A percentile compares a stretch with the other conserved stretches of the same genome.
Conservation (phyloP, 441 rosid species). For the Croton laevigatus region DNA sequence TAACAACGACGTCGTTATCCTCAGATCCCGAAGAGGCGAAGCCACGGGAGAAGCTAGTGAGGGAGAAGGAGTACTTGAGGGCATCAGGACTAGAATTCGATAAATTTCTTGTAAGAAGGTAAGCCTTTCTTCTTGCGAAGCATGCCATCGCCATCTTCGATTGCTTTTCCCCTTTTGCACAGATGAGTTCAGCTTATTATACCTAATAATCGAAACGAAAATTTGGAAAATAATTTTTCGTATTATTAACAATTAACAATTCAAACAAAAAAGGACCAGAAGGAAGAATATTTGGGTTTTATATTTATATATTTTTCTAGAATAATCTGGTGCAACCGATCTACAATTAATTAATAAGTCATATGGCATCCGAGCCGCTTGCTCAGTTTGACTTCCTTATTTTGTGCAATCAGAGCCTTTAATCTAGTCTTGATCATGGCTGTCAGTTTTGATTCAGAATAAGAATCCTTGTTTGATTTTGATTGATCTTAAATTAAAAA, state of each 20-base stretch:
- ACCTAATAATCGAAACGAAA: background rate
- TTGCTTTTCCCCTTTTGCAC: background rate
- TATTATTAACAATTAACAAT: background rate
- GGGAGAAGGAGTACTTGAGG: constrained; percentile 50
- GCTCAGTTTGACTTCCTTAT: background rate
- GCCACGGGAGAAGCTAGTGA: constrained; percentile 56
- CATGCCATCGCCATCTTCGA: constrained; percentile 74
- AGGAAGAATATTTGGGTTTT: background rate
- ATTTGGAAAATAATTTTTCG: background rate
- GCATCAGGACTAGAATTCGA: constrained; percentile 45
- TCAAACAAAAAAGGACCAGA: background rate
- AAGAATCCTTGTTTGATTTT: background rate
- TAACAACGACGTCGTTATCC: constrained; percentile 88
- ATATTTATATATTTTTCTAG: background rate
- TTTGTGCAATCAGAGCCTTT: background rate
- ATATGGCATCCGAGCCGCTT: background rate
- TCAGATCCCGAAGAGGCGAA: constrained; percentile 87
- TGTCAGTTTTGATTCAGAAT: background rate
- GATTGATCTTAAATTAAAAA: no score
- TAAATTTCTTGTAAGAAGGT: constrained; percentile 49
- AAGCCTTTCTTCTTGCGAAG: constrained; percentile 70
- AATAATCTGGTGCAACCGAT: background rate
- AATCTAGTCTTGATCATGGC: background rate
- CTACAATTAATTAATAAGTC: background rate
- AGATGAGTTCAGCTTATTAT: background rate